These are phyloP conservation scores for Xylariaceae sp. DNA, from an alignment of 2,329 filamentous ascomycete species.

Conservation along the genomic window DNA sequence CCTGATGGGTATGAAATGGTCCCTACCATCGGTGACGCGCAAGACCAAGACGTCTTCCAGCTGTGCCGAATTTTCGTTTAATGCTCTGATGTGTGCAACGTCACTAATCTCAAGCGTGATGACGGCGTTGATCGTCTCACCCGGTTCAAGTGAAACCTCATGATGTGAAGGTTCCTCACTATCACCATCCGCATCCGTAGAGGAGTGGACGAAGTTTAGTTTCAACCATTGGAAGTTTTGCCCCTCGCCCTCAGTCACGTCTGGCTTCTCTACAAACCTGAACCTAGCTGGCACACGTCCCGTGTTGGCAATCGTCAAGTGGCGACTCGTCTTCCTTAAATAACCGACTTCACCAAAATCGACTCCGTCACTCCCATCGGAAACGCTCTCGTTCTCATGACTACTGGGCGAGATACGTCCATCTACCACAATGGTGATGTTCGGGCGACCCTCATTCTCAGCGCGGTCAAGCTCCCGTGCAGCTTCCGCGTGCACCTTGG, in stretches of 20 bases:
- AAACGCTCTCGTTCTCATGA: slow-evolving; percentile 29
- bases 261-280: slow-evolving; percentile 70
- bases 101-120: slow-evolving; percentile 65
- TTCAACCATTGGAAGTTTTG: slow-evolving; percentile 22
- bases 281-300: slow-evolving; percentile 76
- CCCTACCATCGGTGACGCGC: slow-evolving; percentile 75
- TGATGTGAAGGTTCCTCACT: slow-evolving; percentile 31
- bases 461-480: slow-evolving; percentile 82
- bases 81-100: slow-evolving; percentile 56
- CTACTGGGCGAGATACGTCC: slow-evolving; percentile 34
- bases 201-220: slow-evolving; percentile 16
- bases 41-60: slow-evolving; percentile 88
- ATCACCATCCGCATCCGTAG: slow-evolving; percentile 8
- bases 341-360: slow-evolving; percentile 76
- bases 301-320: slow-evolving; percentile 87
- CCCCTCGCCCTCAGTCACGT: slow-evolving; percentile 37
- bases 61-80: slow-evolving; percentile 64
- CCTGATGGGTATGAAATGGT: slow-evolving; percentile 83
- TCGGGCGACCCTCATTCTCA: slow-evolving; percentile 85
- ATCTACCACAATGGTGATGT: slow-evolving; percentile 79
- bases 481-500: slow-evolving; percentile 79
- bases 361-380: slow-evolving; percentile 53
- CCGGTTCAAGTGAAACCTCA: slow-evolving; percentile 71
- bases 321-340: slow-evolving; percentile 59
- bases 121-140: slow-evolving; percentile 71